Conservation (phyloP, 306 rosid species). For the Mimosa pudica region DNA sequence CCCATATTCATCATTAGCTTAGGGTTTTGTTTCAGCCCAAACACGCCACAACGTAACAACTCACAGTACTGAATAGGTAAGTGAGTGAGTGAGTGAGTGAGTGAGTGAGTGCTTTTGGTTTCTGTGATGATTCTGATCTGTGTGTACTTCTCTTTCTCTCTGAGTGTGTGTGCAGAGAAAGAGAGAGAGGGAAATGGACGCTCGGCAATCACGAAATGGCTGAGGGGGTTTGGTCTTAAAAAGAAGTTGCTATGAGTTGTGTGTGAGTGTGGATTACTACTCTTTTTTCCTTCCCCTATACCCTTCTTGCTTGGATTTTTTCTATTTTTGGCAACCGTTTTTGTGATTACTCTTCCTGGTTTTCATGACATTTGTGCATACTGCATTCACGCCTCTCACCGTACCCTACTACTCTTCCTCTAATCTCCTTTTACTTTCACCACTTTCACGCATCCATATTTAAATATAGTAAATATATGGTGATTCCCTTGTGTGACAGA, state of each 20-base stretch:
- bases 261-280: slow-evolving; percentile 32
- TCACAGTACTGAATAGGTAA: background rate
- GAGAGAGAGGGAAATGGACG: slow-evolving; percentile 43
- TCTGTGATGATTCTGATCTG: slow-evolving; percentile 48
- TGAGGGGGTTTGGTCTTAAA: slow-evolving; percentile 47
- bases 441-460: background rate
- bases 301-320: slow-evolving; percentile 31
- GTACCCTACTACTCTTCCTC: background rate
- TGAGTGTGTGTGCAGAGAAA: slow-evolving; percentile 45
- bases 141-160: slow-evolving; percentile 22
- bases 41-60: background rate
- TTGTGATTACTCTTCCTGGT: slow-evolving; percentile 45
- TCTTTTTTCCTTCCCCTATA: background rate
- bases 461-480: background rate
- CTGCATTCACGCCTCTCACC: slow-evolving; percentile 55
- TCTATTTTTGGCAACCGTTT: slow-evolving; percentile 63
- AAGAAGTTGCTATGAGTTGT: background rate
- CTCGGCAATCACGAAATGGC: slow-evolving; percentile 86
- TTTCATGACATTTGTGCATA: slow-evolving; percentile 77
- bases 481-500: slow-evolving; percentile 36
- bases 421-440: slow-evolving; percentile 41
- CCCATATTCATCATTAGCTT: slow-evolving; percentile 59
- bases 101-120: slow-evolving; percentile 46
- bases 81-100: background rate
- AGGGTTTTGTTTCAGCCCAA: background rate